Evolutionary conservation across 306 rosid species (phyloP).

Genomic region (Corylus avellana): DNA sequence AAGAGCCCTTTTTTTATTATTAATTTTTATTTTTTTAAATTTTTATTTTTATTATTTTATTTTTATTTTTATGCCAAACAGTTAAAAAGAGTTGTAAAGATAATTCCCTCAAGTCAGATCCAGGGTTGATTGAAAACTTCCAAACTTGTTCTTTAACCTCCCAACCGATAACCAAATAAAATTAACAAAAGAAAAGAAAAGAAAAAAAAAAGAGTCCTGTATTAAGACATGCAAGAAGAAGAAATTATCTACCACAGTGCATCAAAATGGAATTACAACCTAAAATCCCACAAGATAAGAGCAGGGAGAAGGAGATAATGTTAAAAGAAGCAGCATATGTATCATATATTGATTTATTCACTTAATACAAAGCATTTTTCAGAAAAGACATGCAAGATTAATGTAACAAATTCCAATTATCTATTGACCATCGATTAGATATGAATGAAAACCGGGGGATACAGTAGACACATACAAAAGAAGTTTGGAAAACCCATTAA

Average conservation of each 20-base stretch:
- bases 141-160: background rate
- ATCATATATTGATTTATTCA: background rate
- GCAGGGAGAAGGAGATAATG: background rate
- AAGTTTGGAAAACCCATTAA: constrained; percentile 11
- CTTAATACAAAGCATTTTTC: background rate
- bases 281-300: background rate
- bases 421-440: background rate
- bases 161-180: background rate
- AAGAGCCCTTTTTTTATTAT: background rate
- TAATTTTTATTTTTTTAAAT: too few relatives aligned
- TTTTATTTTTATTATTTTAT: too few relatives aligned
- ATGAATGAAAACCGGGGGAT: background rate
- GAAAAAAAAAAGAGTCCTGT: too few relatives aligned
- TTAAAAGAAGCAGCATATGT: background rate
- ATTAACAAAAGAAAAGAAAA: background rate
- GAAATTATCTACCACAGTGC: background rate
- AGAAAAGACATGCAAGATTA: background rate
- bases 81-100: background rate
- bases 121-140: background rate
- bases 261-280: background rate
- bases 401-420: background rate
- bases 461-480: constrained; percentile 1
- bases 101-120: background rate
- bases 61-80: background rate
- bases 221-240: background rate